Evolutionary conservation across 139 green algal species (phyloP).

Genomic region (Haematococcus sp.): DNA sequence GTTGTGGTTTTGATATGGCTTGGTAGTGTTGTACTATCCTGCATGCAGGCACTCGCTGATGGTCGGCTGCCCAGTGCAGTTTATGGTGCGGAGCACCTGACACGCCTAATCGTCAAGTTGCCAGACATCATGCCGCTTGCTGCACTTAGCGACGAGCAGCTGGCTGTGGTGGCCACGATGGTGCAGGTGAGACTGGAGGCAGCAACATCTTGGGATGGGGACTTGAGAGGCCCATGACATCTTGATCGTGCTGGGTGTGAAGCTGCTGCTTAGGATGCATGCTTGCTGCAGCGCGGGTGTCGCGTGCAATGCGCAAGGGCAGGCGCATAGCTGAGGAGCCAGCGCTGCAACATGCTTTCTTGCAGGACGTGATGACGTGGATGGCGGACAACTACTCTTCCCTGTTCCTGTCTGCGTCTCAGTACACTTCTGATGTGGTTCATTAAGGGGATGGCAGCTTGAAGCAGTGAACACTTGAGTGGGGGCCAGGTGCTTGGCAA

Average conservation of each 20-base stretch:
- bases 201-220: neutral
- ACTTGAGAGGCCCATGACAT: neutral
- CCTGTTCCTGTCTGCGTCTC: constrained; percentile 8
- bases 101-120: constrained; percentile 86
- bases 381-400: constrained; percentile 5
- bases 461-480: no score
- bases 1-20: no score
- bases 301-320: neutral
- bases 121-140: constrained; percentile 61
- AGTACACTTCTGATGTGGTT: no score
- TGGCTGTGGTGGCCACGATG: constrained; percentile 25
- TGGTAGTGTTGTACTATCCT: neutral
- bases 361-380: constrained; percentile 22
- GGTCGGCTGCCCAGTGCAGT: constrained; percentile 56
- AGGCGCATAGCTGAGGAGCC: neutral
- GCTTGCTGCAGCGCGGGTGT: neutral
- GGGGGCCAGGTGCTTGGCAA: no score
- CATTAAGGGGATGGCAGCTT: no score
- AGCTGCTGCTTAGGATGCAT: neutral
- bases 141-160: constrained; percentile 20
- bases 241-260: neutral
- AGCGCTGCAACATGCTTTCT: neutral
- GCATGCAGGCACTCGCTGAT: constrained; percentile 33
- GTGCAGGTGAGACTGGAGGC: constrained; percentile 29
- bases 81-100: constrained; percentile 87